Evolutionary conservation across 1,284 basidiomycete species (phyloP).

Genomic region (Ceratobasidium sp.): DNA sequence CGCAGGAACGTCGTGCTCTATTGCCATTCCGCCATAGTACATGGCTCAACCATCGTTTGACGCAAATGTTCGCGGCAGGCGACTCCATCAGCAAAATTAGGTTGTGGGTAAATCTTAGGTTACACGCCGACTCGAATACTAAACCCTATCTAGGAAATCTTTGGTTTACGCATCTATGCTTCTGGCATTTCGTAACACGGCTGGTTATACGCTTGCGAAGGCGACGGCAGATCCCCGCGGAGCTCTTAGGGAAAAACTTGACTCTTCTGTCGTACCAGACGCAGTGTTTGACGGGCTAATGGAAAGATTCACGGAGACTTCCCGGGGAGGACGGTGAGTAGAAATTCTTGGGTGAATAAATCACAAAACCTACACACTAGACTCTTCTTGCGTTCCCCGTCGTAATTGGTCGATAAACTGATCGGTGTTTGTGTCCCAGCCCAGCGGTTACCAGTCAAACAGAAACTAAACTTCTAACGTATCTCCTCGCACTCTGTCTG

Average conservation of each 20-base stretch:
- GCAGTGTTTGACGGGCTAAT: constrained; percentile 78
- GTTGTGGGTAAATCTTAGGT: constrained; percentile 57
- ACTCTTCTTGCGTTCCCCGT: constrained; percentile 15
- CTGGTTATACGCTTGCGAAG: constrained; percentile 61
- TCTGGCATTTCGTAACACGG: constrained; percentile 70
- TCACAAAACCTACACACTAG: constrained; percentile 15
- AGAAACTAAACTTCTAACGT: constrained; percentile 75
- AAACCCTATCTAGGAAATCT: constrained; percentile 66
- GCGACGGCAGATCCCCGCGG: constrained; percentile 50
- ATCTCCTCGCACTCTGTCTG: constrained; percentile 83
- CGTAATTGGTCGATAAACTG: neutral
- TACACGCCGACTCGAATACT: constrained; percentile 30
- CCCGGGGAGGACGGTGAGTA: constrained; percentile 70
- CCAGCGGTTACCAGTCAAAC: constrained; percentile 74
- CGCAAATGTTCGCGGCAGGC: constrained; percentile 57
- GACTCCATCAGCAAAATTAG: constrained; percentile 65
- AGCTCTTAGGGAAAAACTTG: constrained; percentile 66
- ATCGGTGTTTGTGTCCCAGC: constrained; percentile 56
- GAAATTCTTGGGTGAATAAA: constrained; percentile 36
- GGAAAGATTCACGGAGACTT: constrained; percentile 80
- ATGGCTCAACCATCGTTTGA: constrained; percentile 75
- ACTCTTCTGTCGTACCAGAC: constrained; percentile 62
- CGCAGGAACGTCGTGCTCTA: constrained; percentile 64
- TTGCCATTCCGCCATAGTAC: constrained; percentile 71
- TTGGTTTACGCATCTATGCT: constrained; percentile 82